phyloP scores from a whole-genome alignment of 345 rosid genomes.

The Aethionema arabicum region DNA sequence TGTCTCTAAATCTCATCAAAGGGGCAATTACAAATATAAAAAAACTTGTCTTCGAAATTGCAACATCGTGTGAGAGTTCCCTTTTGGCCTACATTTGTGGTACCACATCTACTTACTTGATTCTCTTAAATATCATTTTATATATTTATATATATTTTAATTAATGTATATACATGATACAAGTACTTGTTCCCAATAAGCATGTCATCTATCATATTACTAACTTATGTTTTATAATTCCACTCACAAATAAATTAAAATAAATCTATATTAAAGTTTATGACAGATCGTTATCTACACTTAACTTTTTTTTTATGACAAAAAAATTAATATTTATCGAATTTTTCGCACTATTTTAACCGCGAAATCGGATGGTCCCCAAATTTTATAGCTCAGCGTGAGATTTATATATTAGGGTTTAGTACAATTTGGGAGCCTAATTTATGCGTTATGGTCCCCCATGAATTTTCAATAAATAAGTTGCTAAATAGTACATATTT shows the following conservation, averaged over 20 bases:
- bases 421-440: slow-evolving; percentile 37
- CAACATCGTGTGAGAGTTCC: slow-evolving; percentile 43
- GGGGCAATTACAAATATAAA: slow-evolving; percentile 30
- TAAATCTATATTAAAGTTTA: background rate
- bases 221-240: slow-evolving; percentile 23
- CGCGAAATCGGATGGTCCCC: slow-evolving; percentile 38
- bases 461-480: slow-evolving; percentile 27
- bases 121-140: background rate
- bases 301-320: background rate
- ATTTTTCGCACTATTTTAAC: background rate
- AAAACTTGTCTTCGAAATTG: slow-evolving; percentile 33
- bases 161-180: too few relatives aligned
- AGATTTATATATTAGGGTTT: slow-evolving; percentile 38
- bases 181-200: slow-evolving; percentile 19
- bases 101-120: slow-evolving; percentile 38
- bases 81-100: slow-evolving; percentile 42
- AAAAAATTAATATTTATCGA: slow-evolving; percentile 6
- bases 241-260: background rate
- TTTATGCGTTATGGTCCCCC: slow-evolving; percentile 39
- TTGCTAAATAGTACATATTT: slow-evolving; percentile 31
- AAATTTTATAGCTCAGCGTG: slow-evolving; percentile 33
- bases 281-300: slow-evolving; percentile 10
- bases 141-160: background rate
- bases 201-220: slow-evolving; percentile 31
- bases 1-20: slow-evolving; percentile 33